Base-by-base conservation (phyloP, 73 alveolate species). In the Symbiodinium pilosum region DNA sequence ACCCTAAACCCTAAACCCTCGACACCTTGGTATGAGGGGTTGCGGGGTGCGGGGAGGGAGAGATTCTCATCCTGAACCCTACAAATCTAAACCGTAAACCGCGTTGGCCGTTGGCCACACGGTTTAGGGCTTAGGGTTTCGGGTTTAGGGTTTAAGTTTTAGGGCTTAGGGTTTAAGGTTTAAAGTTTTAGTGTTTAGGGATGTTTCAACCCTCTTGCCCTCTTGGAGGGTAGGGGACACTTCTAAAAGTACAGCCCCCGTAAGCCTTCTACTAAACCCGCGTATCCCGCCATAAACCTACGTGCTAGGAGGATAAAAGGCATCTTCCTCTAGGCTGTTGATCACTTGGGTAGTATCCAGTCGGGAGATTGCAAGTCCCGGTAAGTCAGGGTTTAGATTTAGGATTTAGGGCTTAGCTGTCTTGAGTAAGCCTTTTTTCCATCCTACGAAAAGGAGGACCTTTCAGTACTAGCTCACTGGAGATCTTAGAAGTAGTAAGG, bases 1-100 rank as follows among this genome's bases (percentile, higher is more conserved):
- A 59, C 77, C 77, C 77, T 59, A 59, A 59, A 59, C 77, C 77
- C 77, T 59, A 59, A 59, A 59, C 77, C 77, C 73, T 12, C 9
- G 21, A 26, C 32, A 56, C 77, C 40, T 64, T 64, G 16, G 77
- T 32, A 26, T 32, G 77, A 36, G 77, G 77, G 38, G 32, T 64
- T 36, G 77, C 38, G 11, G 38, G 77, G 38, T 18, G 38, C 36
- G 11, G 32, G 36, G 77, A 64, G 11, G 36, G 11, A 64, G 77
- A 64, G 36, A n/a, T n/a, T n/a, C n/a, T n/a, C n/a, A n/a, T n/a
- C n/a, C n/a, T n/a, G n/a, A n/a, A n/a, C n/a, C n/a, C n/a, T n/a
- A n/a, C n/a, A n/a, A n/a, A n/a, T n/a, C n/a, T n/a, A n/a, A n/a
- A n/a, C n/a, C n/a, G n/a, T n/a, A n/a, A n/a, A n/a, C 77, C 16